A percentile compares a stretch with the other conserved stretches of the same genome.
Evolutionary conservation across 257 asterid species (phyloP).

Genomic region (Paraleonurus japonicus): DNA sequence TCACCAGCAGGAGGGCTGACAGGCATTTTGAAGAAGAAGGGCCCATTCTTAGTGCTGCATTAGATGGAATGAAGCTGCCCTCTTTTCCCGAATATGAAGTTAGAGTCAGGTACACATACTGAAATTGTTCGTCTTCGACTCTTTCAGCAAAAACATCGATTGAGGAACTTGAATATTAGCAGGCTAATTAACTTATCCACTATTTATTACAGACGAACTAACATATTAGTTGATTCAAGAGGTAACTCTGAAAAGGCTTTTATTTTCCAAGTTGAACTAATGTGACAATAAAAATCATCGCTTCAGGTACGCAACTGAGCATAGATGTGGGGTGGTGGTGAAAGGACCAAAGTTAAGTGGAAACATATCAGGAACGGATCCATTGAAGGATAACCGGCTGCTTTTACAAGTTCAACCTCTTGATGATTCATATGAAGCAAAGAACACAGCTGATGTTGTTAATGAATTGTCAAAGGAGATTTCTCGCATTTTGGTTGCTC

Average conservation of each 20-base stretch:
- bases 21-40: constrained; percentile 99
- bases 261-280: constrained; percentile 17
- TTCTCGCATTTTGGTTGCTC: constrained; percentile 69
- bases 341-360: constrained; percentile 98
- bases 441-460: constrained; percentile 77
- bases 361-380: constrained; percentile 95
- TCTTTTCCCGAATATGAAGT: constrained; percentile 83
- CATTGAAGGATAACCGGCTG: constrained; percentile 86
- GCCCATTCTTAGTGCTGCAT: constrained; percentile 84
- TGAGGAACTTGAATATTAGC: neutral
- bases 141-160: neutral
- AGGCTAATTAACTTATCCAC: neutral
- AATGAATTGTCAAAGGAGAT: constrained; percentile 87
- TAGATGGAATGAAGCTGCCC: constrained; percentile 90
- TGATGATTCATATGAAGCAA: constrained; percentile 86
- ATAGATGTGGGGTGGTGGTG: constrained; percentile 98
- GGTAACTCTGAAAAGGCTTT: neutral
- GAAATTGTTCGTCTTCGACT: neutral
- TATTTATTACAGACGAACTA: neutral
- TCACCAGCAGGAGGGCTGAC: constrained; percentile 90
- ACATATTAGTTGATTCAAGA: neutral
- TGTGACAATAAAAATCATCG: constrained; percentile 9
- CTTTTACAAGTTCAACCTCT: constrained; percentile 82
- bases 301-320: constrained; percentile 94
- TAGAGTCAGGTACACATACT: constrained; percentile 74